Evolutionary conservation across 2,329 filamentous ascomycete species (phyloP).

Genomic region (Dactylellina sp.): DNA sequence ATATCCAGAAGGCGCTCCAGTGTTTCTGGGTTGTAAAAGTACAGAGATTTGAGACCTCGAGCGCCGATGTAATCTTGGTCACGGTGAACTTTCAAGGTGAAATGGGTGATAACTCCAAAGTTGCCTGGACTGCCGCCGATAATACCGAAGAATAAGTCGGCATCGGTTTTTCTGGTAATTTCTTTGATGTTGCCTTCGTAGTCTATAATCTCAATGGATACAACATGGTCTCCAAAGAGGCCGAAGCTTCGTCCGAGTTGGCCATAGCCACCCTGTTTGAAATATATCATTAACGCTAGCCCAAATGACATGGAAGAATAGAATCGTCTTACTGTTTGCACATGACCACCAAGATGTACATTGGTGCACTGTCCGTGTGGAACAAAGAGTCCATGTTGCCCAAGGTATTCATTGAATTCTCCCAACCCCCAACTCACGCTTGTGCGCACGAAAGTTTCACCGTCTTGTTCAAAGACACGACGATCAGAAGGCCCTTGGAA

Average conservation of each 20-base stretch:
- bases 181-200: slow-evolving; percentile 60
- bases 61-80: slow-evolving; percentile 65
- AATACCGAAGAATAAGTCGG: slow-evolving; percentile 62
- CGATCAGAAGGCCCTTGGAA: slow-evolving; percentile 63
- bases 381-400: slow-evolving; percentile 65
- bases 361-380: slow-evolving; percentile 67
- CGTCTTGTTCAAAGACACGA: slow-evolving; percentile 62
- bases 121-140: slow-evolving; percentile 63
- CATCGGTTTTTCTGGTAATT: slow-evolving; percentile 59
- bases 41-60: slow-evolving; percentile 65
- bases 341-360: slow-evolving; percentile 67
- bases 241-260: slow-evolving; percentile 67
- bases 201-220: slow-evolving; percentile 61
- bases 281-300: slow-evolving; percentile 8
- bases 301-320: not conserved
- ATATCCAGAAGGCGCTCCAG: slow-evolving; percentile 64
- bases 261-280: slow-evolving; percentile 64
- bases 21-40: slow-evolving; percentile 64
- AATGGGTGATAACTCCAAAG: slow-evolving; percentile 62
- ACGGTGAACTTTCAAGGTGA: slow-evolving; percentile 63
- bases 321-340: slow-evolving; percentile 63
- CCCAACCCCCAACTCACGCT: slow-evolving; percentile 65
- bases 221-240: slow-evolving; percentile 62
- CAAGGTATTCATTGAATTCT: slow-evolving; percentile 66
- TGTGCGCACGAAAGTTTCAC: slow-evolving; percentile 63